Evolutionary conservation across 306 rosid genomes (phyloP).

Genomic region (Sicyos baderoa): DNA sequence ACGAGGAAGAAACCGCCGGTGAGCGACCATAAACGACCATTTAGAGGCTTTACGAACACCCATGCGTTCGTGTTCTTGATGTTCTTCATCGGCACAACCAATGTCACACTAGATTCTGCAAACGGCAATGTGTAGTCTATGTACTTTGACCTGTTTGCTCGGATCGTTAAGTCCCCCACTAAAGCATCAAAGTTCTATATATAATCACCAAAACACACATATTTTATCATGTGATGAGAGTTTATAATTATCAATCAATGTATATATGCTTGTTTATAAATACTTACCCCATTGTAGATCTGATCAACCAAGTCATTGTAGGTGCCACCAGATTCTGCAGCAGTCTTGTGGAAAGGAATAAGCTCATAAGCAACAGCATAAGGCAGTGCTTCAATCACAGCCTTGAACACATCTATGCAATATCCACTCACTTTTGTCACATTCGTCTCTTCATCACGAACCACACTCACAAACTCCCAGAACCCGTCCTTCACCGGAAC

Average conservation of each 20-base stretch:
- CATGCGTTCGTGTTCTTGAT: constrained; percentile 19
- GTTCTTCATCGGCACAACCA: constrained; percentile 28
- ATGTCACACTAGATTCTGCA: constrained; percentile 25
- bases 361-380: constrained; percentile 27
- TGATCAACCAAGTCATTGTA: constrained; percentile 28
- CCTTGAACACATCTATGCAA: constrained; percentile 28
- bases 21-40: constrained; percentile 30
- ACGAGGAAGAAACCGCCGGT: constrained; percentile 28
- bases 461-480: constrained; percentile 22
- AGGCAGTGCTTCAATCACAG: constrained; percentile 23
- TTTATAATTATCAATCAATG: no score
- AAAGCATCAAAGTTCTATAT: constrained; percentile 32
- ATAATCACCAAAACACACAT: not conserved
- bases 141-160: constrained; percentile 21
- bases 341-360: constrained; percentile 23
- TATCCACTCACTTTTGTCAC: constrained; percentile 13
- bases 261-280: no score
- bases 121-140: constrained; percentile 42
- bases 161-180: constrained; percentile 33
- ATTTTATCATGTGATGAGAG: no score
- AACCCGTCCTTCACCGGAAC: constrained; percentile 30
- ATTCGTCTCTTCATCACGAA: constrained; percentile 9
- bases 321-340: constrained; percentile 17
- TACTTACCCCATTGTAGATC: constrained; percentile 25
- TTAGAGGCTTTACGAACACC: constrained; percentile 40